A percentile compares a stretch with the other conserved stretches of the same genome.
These are phyloP conservation scores for Baudoinia panamericana DNA, from an alignment of 495 filamentous ascomycete genomes.

Conservation along the genomic window DNA sequence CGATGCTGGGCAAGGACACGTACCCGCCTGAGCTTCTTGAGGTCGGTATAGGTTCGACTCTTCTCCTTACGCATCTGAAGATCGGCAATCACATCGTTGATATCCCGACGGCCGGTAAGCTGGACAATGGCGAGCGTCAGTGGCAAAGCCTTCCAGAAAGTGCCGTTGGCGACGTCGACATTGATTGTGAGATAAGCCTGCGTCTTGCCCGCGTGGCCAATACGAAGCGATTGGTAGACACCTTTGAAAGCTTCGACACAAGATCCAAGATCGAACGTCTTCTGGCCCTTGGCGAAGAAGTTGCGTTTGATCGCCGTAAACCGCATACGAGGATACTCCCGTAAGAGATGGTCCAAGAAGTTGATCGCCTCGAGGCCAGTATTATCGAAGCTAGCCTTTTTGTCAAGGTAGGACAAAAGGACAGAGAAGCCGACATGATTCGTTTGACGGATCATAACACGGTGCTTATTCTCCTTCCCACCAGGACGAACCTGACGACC, in stretches of 20 bases:
- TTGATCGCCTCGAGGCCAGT: slow-evolving; percentile 66
- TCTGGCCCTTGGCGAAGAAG: slow-evolving; percentile 47
- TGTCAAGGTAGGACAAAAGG: slow-evolving; percentile 51
- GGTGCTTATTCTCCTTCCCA: slow-evolving; percentile 36
- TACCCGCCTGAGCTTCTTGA: slow-evolving; percentile 49
- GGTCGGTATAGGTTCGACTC: slow-evolving; percentile 35
- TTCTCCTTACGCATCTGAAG: slow-evolving; percentile 18
- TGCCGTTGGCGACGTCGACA: slow-evolving; percentile 65
- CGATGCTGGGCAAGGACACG: slow-evolving; percentile 52
- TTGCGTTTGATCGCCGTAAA: slow-evolving; percentile 60
- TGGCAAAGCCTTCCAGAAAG: slow-evolving; percentile 45
- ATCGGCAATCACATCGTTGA: slow-evolving; percentile 11
- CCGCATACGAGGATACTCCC: slow-evolving; percentile 52
- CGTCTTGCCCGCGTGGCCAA: slow-evolving; percentile 37
- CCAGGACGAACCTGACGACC: slow-evolving; percentile 25
- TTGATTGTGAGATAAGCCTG: slow-evolving; percentile 45
- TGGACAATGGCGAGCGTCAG: slow-evolving; percentile 19
- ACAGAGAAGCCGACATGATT: slow-evolving; percentile 48
- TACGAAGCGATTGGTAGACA: slow-evolving; percentile 66
- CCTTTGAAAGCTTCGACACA: slow-evolving; percentile 72
- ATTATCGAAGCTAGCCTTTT: slow-evolving; percentile 44
- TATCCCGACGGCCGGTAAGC: slow-evolving; percentile 13
- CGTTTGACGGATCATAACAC: slow-evolving; percentile 45
- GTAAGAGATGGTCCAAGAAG: slow-evolving; percentile 80
- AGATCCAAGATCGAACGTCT: slow-evolving; percentile 34